Evolutionary conservation across 2,329 filamentous ascomycete genomes (phyloP).

Genomic region (Fusarium equiseti): DNA sequence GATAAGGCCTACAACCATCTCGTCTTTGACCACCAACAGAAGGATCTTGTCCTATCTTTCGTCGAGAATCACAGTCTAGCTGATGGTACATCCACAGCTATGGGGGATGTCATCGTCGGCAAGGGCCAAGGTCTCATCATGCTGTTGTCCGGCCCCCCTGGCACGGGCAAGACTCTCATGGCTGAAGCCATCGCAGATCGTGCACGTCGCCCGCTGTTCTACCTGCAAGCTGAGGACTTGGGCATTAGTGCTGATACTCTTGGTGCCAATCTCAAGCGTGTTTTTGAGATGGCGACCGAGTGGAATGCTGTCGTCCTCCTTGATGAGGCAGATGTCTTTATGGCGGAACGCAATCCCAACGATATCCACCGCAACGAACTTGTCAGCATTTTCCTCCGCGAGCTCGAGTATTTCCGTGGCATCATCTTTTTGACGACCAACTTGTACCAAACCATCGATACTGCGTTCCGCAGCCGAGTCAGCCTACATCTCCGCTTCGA

Average conservation of each 20-base stretch:
- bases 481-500: constrained; percentile 61
- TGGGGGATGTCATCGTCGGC: constrained; percentile 58
- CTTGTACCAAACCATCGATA: constrained; percentile 57
- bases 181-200: constrained; percentile 59
- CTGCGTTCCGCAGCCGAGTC: constrained; percentile 60
- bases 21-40: constrained; percentile 61
- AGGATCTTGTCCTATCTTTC: constrained; percentile 61
- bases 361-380: constrained; percentile 63
- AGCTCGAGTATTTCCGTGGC: constrained; percentile 60
- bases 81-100: constrained; percentile 33
- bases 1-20: constrained; percentile 59
- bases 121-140: constrained; percentile 61
- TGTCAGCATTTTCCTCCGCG: constrained; percentile 60
- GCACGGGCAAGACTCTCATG: constrained; percentile 62
- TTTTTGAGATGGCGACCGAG: constrained; percentile 61
- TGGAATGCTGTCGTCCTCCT: constrained; percentile 66
- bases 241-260: constrained; percentile 58
- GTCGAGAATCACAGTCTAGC: constrained; percentile 57
- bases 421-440: constrained; percentile 62
- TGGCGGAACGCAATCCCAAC: constrained; percentile 59
- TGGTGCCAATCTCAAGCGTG: constrained; percentile 60
- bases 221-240: constrained; percentile 61
- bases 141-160: constrained; percentile 60
- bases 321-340: constrained; percentile 67
- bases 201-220: constrained; percentile 59